A percentile compares a stretch with the other conserved stretches of the same genome.
Conservation (phyloP, 225 moss, liverwort and hornwort genomes). For the Antitrichia curtipendula region DNA sequence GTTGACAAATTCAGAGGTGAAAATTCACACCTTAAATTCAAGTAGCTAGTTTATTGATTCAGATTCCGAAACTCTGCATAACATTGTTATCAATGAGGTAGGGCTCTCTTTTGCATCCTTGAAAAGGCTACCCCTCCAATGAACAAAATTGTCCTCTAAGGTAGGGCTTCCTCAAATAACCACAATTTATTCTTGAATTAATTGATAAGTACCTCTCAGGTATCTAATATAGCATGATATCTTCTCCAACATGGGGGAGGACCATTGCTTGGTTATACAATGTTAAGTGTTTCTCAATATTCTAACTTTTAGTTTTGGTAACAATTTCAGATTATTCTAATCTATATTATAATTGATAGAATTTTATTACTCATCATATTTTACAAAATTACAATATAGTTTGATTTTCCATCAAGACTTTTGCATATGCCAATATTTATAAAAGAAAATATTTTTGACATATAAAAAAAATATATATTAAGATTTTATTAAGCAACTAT, state of each 20-base stretch:
- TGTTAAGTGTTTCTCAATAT: background rate
- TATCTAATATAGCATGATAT: too few species aligned
- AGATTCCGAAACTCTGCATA: fast-evolving
- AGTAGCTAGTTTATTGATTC: background rate
- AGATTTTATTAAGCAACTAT: too few species aligned
- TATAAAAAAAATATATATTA: too few species aligned
- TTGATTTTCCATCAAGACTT: too few species aligned
- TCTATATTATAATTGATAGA: background rate
- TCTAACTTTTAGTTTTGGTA: too few species aligned
- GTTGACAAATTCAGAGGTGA: background rate
- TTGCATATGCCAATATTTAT: too few species aligned
- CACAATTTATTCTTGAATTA: background rate
- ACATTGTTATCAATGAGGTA: background rate
- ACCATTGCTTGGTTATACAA: background rate
- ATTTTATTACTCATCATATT: background rate
- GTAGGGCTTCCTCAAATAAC: too few species aligned
- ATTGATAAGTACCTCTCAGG: fast-evolving
- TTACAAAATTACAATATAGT: background rate
- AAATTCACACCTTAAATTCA: background rate
- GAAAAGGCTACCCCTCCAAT: too few species aligned
- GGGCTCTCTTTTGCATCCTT: fast-evolving
- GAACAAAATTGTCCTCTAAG: too few species aligned
- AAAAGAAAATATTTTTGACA: too few species aligned
- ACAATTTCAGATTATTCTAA: too few species aligned
- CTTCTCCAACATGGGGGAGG: too few species aligned